These are phyloP conservation scores for Bolboschoenoplectus hybrid DNA, from an alignment of 202 grass and related monocot species.

Conservation along the genomic window DNA sequence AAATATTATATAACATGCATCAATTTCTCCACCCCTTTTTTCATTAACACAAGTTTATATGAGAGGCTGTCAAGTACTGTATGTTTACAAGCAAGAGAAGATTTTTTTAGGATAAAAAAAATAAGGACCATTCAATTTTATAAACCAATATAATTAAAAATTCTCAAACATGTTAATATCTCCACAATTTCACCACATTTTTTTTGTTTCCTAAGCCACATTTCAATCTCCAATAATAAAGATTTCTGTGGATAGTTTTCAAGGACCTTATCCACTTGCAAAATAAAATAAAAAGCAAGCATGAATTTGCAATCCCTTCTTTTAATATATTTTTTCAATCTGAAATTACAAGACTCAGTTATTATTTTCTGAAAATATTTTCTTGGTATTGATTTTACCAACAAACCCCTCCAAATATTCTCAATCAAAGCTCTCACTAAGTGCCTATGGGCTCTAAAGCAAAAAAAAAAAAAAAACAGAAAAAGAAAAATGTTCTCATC, in stretches of 20 bases:
- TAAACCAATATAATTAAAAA: not conserved
- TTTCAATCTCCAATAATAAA: not conserved
- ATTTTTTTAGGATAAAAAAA: not conserved
- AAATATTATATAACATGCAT: not conserved
- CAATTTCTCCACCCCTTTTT: not conserved
- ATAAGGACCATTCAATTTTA: not conserved
- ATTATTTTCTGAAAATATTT: not conserved
- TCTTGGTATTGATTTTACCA: not conserved
- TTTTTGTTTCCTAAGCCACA: too few relatives aligned
- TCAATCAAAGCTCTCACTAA: not conserved
- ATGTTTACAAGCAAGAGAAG: not conserved
- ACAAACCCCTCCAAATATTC: not conserved
- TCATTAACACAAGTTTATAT: not conserved
- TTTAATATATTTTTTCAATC: too few relatives aligned
- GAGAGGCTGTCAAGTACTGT: not conserved
- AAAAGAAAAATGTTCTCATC: too few relatives aligned
- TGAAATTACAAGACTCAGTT: not conserved
- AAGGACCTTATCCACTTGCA: not conserved
- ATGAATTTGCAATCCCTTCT: too few relatives aligned
- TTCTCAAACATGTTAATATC: not conserved
- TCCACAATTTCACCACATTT: too few relatives aligned
- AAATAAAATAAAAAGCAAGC: not conserved
- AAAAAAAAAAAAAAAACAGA: too few relatives aligned
- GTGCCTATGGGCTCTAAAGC: too few relatives aligned
- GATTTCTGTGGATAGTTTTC: not conserved